phyloP scores from a whole-genome alignment of 371 early-diverging fungal genomes.

The Circinella minor region DNA sequence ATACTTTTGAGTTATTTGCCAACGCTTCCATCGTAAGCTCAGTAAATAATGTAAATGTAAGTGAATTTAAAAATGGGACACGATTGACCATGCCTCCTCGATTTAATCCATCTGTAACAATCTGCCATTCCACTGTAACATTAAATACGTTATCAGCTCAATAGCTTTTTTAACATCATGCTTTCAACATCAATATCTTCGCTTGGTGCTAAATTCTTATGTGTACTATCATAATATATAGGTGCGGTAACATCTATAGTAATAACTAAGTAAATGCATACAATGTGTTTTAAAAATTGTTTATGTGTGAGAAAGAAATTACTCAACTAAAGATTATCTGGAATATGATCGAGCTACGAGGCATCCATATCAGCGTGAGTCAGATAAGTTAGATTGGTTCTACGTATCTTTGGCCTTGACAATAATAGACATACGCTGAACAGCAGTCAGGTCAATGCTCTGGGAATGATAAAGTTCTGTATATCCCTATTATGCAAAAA shows the following conservation, averaged over 20 bases:
- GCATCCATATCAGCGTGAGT: conserved; percentile 77
- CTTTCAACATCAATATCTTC: conserved; percentile 31
- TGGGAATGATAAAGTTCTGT: conserved; percentile 54
- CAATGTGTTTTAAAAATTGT: neutral
- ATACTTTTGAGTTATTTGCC: conserved; percentile 52
- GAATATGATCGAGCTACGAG: conserved; percentile 70
- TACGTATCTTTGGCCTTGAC: conserved; percentile 61
- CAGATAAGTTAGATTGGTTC: conserved; percentile 60
- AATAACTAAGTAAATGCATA: neutral
- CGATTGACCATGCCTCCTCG: conserved; percentile 82
- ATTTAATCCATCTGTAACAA: conserved; percentile 70
- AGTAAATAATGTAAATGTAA: conserved; percentile 67
- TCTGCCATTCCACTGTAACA: conserved; percentile 61
- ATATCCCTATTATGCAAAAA: conserved; percentile 25
- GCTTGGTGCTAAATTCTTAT: conserved; percentile 38
- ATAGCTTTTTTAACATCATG: conserved; percentile 30
- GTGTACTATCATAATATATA: conserved; percentile 49
- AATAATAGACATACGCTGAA: conserved; percentile 69
- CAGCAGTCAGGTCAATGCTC: conserved; percentile 58
- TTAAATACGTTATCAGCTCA: conserved; percentile 45
- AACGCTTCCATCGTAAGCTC: conserved; percentile 59
- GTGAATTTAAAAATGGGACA: conserved; percentile 62
- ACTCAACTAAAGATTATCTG: conserved; percentile 51
- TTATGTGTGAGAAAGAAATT: neutral
- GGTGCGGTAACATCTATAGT: conserved; percentile 46